Evolutionary conservation across 2,329 filamentous ascomycete genomes (phyloP).

Genomic region (Colletotrichum plurivorum): DNA sequence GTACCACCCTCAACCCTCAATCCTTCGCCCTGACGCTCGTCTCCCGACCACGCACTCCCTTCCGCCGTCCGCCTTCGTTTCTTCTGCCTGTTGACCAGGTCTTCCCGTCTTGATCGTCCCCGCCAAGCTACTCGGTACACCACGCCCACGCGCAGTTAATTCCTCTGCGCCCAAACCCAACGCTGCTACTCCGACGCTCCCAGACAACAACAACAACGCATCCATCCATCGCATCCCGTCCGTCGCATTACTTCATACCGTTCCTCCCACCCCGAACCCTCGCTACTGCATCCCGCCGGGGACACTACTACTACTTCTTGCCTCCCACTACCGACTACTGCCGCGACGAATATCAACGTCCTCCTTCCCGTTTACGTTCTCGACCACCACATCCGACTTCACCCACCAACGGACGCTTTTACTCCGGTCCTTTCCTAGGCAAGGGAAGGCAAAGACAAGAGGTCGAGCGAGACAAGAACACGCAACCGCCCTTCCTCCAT

Average conservation of each 20-base stretch:
- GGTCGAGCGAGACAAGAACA: too few relatives aligned
- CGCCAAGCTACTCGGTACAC: constrained; percentile 21
- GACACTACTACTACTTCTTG: constrained; percentile 3
- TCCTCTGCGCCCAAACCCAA: constrained; percentile 4
- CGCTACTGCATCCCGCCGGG: neutral
- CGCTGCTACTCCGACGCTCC: constrained; percentile 15
- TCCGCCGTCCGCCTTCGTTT: constrained; percentile 29
- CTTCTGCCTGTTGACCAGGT: constrained; percentile 40
- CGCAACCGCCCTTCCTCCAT: neutral
- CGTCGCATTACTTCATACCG: constrained; percentile 33
- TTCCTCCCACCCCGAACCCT: neutral
- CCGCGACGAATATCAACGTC: constrained; percentile 21
- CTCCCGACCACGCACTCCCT: constrained; percentile 9
- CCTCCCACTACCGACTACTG: constrained; percentile 15
- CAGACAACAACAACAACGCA: constrained; percentile 6
- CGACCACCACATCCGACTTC: neutral
- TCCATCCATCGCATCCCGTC: too few relatives aligned
- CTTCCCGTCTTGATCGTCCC: constrained; percentile 25
- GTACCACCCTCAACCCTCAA: constrained; percentile 4
- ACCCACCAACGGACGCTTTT: too few relatives aligned
- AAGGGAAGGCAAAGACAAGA: too few relatives aligned
- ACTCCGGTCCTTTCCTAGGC: too few relatives aligned
- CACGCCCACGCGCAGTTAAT: constrained; percentile 1
- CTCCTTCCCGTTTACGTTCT: constrained; percentile 6
- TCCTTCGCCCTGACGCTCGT: constrained; percentile 3